Base-by-base conservation (phyloP, 179 eudicot species). In the Sideroxylon spinosum region DNA sequence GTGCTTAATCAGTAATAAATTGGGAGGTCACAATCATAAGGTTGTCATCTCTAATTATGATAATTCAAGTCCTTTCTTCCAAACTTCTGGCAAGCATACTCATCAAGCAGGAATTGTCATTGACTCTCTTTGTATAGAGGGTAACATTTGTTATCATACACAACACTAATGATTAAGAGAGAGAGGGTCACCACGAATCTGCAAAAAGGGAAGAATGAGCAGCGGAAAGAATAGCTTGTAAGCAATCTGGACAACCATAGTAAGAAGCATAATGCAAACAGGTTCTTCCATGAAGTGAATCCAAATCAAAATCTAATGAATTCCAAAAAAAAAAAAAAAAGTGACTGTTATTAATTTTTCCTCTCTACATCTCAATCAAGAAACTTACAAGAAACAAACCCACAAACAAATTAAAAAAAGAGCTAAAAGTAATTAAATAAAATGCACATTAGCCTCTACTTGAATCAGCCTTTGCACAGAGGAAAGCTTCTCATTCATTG, bases 251-350 rank as follows among this genome's bases (percentile, higher is more conserved):
- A 79, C 87, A 90, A 25, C 98, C 98, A 84, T 90, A 85, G 76
- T 90, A 91, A 23, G 98, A 95, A 68, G 97, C 97, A 83, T 92
- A 88, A 81, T 93, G 98, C 87, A 94, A 84, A 79, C 98, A 92
- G 49, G 97, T 90, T 86, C 98, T 88, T 85, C 90, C 89, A 81
- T 89, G 53, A 71, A 80, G 72, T 46, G 94, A 89, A 90, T 93
- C 98, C 84, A 93, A 93, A 88, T 84, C 72, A 93, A 84, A 85
- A 93, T 88, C 98, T 94, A 71, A 6, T 68, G 37, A 82, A 66
- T 68, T 71, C 74, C 65, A 77, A 22, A 56, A 65, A 71, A 73
- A 53, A 80, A 71, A 70, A 53, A 82, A 37, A 66, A 13, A 68
- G n/a, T n/a, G n/a, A 37, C 1, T 3, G 44, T 37, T 37, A 63